A percentile compares a stretch with the other conserved stretches of the same genome.
Conservation (phyloP, 2,329 filamentous ascomycete genomes). For the Didymellaceae sp. region DNA sequence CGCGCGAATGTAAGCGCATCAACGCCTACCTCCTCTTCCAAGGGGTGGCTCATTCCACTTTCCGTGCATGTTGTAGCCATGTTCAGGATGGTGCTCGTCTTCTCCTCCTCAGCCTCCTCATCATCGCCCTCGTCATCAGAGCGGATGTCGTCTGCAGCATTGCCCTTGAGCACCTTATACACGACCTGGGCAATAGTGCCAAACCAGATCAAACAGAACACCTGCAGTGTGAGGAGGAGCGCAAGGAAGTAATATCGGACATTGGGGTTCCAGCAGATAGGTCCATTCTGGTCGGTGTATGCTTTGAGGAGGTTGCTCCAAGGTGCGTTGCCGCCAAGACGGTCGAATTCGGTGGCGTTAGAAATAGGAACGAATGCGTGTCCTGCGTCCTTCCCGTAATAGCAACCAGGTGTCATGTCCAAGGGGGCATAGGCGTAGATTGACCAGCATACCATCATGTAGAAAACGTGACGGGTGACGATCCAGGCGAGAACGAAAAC, state of each 20-base stretch:
- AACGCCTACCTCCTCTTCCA: constrained; percentile 78
- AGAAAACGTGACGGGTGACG: constrained; percentile 79
- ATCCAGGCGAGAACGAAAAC: constrained; percentile 89
- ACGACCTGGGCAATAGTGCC: constrained; percentile 85
- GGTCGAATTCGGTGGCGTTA: constrained; percentile 52
- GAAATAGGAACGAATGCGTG: constrained; percentile 61
- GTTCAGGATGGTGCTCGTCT: constrained; percentile 29
- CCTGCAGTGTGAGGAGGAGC: constrained; percentile 78
- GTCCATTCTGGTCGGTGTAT: constrained; percentile 72
- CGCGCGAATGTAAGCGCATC: constrained; percentile 71
- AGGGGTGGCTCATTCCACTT: constrained; percentile 48
- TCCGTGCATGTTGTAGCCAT: constrained; percentile 40
- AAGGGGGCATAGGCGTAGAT: constrained; percentile 70
- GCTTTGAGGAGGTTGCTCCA: constrained; percentile 72
- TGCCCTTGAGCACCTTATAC: constrained; percentile 77
- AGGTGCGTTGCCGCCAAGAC: constrained; percentile 51
- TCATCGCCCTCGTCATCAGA: constrained; percentile 83
- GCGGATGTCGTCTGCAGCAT: constrained; percentile 80
- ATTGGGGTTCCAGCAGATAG: constrained; percentile 78
- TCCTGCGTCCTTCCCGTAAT: constrained; percentile 64
- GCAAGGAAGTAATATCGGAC: constrained; percentile 80
- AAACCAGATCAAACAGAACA: constrained; percentile 86
- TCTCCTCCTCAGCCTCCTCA: constrained; percentile 56
- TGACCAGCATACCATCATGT: constrained; percentile 81
- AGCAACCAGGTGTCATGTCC: constrained; percentile 74